Evolutionary conservation across 2,329 filamentous ascomycete species (phyloP), one percentile per base, ranked within the genome.

Genomic region (Neophaeococcomyces aloes): DNA sequence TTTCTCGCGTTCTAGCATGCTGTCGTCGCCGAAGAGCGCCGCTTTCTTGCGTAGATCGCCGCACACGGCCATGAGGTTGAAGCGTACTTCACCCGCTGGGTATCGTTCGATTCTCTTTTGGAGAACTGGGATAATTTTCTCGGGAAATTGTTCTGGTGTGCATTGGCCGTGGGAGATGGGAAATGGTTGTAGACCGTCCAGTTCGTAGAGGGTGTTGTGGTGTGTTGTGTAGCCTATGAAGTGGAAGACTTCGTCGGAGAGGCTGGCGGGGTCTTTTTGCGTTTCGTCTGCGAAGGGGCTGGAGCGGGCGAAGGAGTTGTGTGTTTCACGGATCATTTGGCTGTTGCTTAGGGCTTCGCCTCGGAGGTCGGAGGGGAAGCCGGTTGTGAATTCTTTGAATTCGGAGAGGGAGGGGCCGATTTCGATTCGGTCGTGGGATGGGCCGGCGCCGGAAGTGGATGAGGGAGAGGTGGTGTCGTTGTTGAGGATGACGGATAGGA

Each of bases 271-370:
- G 8, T 78, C 70, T 8, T 81, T 76, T 54, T 82, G 77, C 49
- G 86, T 93, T 73, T 98, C 91, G 63, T 94, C 87, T 42, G 85
- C 80, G 60, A 98, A 98, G 2, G 91, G 91, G 47, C 82, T 93
- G 48, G 83, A 83, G 49, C 82, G 75, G 33, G 88, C 86, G 64
- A 95, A 94, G 49, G 83, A 84, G 64, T 95, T 95, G 71, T 95
- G 88, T 44, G 85, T 83, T 59, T 77, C 76, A 23, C 83, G 77
- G 57, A 87, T 85, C 29, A 78, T 68, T 57, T 84, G 69, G 4
- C 75, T 80, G 61, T 86, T 85, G 38, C 76, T 81, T 27, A 86
- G 68, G 2, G 80, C 78, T 59, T 85, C 81, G 49, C 81, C 81
- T 44, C 78, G 71, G 29, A 84, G 68, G 63, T 93, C 81, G 6